Base-by-base conservation (phyloP, 2,329 filamentous ascomycete species). In the Epichloe uncinata region DNA sequence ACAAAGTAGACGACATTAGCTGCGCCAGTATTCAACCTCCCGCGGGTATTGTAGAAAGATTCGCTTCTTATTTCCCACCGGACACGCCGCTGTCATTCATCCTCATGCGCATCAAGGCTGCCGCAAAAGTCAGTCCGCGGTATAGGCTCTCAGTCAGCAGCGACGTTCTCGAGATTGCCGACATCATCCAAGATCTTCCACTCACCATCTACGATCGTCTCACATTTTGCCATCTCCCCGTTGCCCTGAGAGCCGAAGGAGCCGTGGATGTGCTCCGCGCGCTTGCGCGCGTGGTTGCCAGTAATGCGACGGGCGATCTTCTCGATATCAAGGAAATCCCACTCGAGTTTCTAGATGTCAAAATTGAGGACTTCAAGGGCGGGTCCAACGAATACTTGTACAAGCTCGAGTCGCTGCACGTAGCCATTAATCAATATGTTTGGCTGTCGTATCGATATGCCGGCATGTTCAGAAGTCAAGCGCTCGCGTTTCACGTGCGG, bases 401-500 rank as follows among this genome's bases (percentile, higher is more conserved):
- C 49, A 67, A 73, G 8, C 71, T 97, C 18, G 93, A 98, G 64
- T 65, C 70, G 3, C 73, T 98, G 15, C 93, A 98, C 69, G 86
- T 87, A 59, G 74, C 80, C 30, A 71, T 98, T 37, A 87, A 91
- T 42, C 70, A 90, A 44, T 98, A 97, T 62, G 74, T 95, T 2
- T 98, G 93, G 93, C 73, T 98, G 15, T 91, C 86, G 58, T 97
- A 91, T 66, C 83, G 91, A 6, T 95, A 91, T 64, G 74, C 81
- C 3, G 86, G 87, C 45, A 75, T 94, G 47, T 95, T 96, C 64
- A 77, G 72, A 5, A 86, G 83, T 55, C 79, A 91, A 58, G 72
- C 72, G 0, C 72, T 95, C 42, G 89, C 87, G 0, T 84, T 86
- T 55, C 82, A 95, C 61, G 79, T 87, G 45, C 95, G 95, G 61